Evolutionary conservation across 257 asterid species (phyloP).

Genomic region (Nicotiana undulata): DNA sequence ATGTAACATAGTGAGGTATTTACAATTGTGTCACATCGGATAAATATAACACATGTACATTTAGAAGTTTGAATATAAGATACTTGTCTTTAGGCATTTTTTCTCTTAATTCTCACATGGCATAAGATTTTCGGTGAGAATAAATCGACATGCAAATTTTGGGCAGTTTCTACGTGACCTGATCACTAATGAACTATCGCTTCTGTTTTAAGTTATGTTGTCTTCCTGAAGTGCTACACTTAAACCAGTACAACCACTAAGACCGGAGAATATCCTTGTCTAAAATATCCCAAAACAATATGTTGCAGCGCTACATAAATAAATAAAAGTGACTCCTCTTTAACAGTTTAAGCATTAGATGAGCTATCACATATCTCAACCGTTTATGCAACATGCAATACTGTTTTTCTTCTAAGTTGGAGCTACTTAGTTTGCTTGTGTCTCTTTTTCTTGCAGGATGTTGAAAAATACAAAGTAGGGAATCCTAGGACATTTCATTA

Average conservation of each 20-base stretch:
- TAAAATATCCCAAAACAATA: neutral
- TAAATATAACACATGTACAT: no score
- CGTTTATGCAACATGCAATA: neutral
- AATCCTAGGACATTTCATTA: constrained; percentile 65
- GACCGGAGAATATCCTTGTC: neutral
- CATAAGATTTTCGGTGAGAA: no score
- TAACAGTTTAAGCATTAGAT: neutral
- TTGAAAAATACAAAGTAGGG: constrained; percentile 61
- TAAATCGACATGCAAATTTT: no score
- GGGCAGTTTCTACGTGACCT: no score
- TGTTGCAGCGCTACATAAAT: neutral
- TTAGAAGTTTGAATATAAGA: no score
- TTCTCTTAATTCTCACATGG: no score
- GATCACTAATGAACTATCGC: no score
- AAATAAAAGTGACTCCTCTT: neutral
- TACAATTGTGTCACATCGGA: no score
- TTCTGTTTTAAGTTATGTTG: no score
- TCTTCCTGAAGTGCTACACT: no score
- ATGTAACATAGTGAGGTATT: no score
- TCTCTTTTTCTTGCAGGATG: constrained; percentile 36
- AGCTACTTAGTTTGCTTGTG: neutral
- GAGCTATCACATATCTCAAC: neutral
- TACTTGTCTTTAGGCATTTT: no score
- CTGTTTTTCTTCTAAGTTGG: constrained; percentile 3
- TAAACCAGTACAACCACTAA: neutral